A percentile compares a stretch with the other conserved stretches of the same genome.
phyloP scores from a whole-genome alignment of 2,329 filamentous ascomycete genomes.

The Curvularia eragrostidis region DNA sequence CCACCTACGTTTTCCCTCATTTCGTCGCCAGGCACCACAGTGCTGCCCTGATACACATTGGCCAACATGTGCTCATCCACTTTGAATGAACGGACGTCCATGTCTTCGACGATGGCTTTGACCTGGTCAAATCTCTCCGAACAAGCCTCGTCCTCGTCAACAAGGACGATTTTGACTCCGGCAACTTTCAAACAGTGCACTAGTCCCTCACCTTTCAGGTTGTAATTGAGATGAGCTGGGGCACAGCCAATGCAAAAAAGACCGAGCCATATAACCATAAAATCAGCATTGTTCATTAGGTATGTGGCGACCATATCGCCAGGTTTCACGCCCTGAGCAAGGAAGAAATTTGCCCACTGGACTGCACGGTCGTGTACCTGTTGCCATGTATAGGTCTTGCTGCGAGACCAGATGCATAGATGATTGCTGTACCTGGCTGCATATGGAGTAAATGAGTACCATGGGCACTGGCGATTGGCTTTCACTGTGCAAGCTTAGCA shows the following conservation, averaged over 20 bases:
- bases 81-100: constrained; percentile 28
- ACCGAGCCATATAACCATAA: constrained; percentile 70
- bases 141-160: constrained; percentile 59
- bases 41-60: constrained; percentile 26
- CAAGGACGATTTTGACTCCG: constrained; percentile 61
- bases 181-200: constrained; percentile 69
- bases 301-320: constrained; percentile 70
- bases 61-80: constrained; percentile 28
- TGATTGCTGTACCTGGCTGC: constrained; percentile 50
- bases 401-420: constrained; percentile 70
- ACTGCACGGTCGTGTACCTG: constrained; percentile 38
- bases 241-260: constrained; percentile 70
- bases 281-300: constrained; percentile 70
- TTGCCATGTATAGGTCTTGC: constrained; percentile 53
- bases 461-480: constrained; percentile 44
- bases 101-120: constrained; percentile 24
- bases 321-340: constrained; percentile 62
- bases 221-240: constrained; percentile 74
- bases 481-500: constrained; percentile 42
- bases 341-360: constrained; percentile 42
- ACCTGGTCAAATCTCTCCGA: constrained; percentile 28
- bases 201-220: constrained; percentile 67
- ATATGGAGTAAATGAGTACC: constrained; percentile 38
- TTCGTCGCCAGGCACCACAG: constrained; percentile 58
- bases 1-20: constrained; percentile 61